Base-by-base conservation (phyloP, 1,139 yeast species). In the Kodamaea derodonti region DNA sequence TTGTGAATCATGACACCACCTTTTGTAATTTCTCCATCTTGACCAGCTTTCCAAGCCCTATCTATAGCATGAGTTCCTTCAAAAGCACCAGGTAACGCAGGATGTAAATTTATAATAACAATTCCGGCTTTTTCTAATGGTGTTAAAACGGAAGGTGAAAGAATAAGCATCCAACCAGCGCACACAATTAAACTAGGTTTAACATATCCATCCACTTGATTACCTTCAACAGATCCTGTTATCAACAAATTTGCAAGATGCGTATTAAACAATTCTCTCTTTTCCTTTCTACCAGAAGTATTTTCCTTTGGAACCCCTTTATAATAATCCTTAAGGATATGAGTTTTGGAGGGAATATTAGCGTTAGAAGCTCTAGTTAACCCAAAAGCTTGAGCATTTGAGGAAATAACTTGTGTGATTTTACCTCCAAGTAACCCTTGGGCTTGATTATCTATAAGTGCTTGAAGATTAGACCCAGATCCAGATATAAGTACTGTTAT, bases 1-100 rank as follows among this genome's bases (percentile, higher is more conserved):
- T 84, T 78, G 62, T 92, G 98, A 33, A 94, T 85, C 98, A 92
- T 92, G 36, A 94, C 85, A 1, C 98, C 98, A n/a, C 95, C 96
- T 49, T 76, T 76, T 11, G 72, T 53, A 38, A 84, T 74, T 41
- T 74, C 75, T 8, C 95, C 95, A 31, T 72, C 75, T 54, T 87
- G 95, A 28, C 97, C 97, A 9, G 95, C 95, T 51, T 86, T 71
- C 92, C 95, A 90, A 1, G 97, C 95, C 50, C 97, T 71, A 51
- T 92, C 96, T 42, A 92, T 92, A 15, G 98, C 97, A 62, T 86
- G 90, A 9, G 95, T 90, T 3, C 98, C 98, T 41, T 92, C 97
- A 66, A 92, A 92, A 3, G 90, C 90, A 16, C 96, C 96, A 2
- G 98, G 98, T 38, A 92, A 74, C 0, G 98, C 97, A 3, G 98